Base-by-base conservation (phyloP, 1,284 basidiomycete genomes). In the Rugosomyces carneus region DNA sequence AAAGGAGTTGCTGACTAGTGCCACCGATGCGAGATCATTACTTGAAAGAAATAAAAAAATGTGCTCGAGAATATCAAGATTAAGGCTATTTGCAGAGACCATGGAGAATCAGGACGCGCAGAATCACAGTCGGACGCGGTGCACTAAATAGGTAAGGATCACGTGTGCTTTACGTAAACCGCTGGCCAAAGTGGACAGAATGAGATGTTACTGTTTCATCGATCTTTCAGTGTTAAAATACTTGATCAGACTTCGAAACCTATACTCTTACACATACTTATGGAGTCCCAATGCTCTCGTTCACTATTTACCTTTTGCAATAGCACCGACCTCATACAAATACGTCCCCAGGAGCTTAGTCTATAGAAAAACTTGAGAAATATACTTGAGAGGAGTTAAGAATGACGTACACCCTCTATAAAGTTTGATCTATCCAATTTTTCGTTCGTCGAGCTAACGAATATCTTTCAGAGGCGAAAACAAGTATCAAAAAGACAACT, bases 351-450 rank as follows among this genome's bases (percentile, higher is more conserved):
- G 70, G 36, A 93, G 68, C 66, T 89, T 89, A 43, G 80, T 87
- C 78, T 83, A 54, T 5, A 40, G 21, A 5, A 39, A 24, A 24
- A 27, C 31, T 15, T 13, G 20, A 18, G 32, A 3, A 1, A 21
- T 10, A 8, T 13, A n/a, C 15, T 13, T 29, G 2, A 29, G 13
- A 29, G 27, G 27, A 29, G 21, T 15, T 21, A 51, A 45, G n/a
- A 19, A 53, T 44, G 13, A 68, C 81, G 54, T 61, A 85, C 88
- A 55, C 93, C 93, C 65, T 92, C 76, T 58, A 98, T 89, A 70
- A 88, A 98, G 74, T 99, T 99, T 49, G 81, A 84, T 41, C 78
- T 76, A 67, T 99, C 94, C 44, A 99, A 73, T 68, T 99, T 99
- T 74, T 99, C 95, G 67, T 96, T 96, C 19, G 90, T 96, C 55